Percentiles rank a stretch among this genome's conserved stretches.
Evolutionary conservation across 2,329 filamentous ascomycete species (phyloP).

Genomic region (Aspergillus sp.): DNA sequence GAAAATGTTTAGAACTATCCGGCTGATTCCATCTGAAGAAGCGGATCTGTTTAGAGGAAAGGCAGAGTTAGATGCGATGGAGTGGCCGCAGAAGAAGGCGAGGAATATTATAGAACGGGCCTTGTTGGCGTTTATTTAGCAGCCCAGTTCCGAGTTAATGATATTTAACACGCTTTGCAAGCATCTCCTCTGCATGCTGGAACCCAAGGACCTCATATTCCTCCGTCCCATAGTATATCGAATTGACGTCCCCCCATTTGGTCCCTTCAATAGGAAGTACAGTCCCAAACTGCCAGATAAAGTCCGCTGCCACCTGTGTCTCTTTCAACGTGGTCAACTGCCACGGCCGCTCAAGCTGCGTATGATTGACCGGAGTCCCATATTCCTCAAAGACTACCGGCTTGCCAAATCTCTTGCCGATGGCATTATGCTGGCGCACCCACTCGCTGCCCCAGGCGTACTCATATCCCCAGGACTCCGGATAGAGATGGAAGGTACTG

Average conservation of each 20-base stretch:
- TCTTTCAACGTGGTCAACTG: conserved; percentile 31
- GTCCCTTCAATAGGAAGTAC: background rate
- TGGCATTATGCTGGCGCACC: conserved; percentile 46
- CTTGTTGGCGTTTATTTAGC: too few relatives aligned
- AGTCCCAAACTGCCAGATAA: conserved; percentile 37
- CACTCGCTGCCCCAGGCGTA: conserved; percentile 46
- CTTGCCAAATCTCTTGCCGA: conserved; percentile 36
- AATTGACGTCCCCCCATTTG: conserved; percentile 4
- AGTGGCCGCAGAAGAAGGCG: too few relatives aligned
- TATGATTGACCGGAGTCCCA: conserved; percentile 26
- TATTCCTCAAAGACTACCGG: conserved; percentile 43
- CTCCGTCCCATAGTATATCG: conserved; percentile 8
- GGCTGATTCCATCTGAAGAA: too few relatives aligned
- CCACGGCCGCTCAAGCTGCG: conserved; percentile 29
- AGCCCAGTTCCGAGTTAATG: too few relatives aligned
- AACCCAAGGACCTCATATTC: conserved; percentile 7
- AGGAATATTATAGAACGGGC: too few relatives aligned
- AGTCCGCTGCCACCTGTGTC: conserved; percentile 34
- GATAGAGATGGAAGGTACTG: conserved; percentile 49
- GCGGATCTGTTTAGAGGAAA: too few relatives aligned
- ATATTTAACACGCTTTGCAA: too few relatives aligned
- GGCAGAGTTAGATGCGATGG: too few relatives aligned
- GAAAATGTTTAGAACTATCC: too few relatives aligned
- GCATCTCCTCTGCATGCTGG: conserved; percentile 5
- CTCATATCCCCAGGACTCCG: conserved; percentile 28